A percentile compares a stretch with the other conserved stretches of the same genome.
Evolutionary conservation across 2,329 filamentous ascomycete genomes (phyloP).

Genomic region (Trichophyton equinum): DNA sequence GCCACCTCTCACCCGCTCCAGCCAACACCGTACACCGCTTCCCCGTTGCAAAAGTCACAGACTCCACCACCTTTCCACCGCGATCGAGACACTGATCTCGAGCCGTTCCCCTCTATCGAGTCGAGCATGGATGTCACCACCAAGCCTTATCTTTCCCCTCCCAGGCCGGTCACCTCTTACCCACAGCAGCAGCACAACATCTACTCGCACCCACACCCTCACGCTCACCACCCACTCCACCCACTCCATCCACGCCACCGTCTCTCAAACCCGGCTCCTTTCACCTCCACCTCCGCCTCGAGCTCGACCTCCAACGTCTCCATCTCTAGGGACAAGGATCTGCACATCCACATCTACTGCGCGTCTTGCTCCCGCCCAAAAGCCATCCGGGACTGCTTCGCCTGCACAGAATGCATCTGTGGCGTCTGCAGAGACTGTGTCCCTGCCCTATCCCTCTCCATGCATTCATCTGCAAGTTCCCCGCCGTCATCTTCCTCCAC

Average conservation of each 20-base stretch:
- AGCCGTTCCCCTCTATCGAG: conserved; percentile 86
- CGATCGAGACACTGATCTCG: conserved; percentile 44
- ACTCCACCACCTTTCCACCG: conserved; percentile 59
- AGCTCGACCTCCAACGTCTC: neutral
- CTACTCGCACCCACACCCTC: conserved; percentile 18
- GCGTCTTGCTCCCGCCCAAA: conserved; percentile 71
- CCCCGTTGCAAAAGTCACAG: conserved; percentile 77
- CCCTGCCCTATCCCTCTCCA: conserved; percentile 41
- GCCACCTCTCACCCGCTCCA: conserved; percentile 32
- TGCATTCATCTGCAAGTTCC: neutral
- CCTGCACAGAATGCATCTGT: conserved; percentile 92
- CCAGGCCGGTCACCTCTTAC: neutral
- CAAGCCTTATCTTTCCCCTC: neutral
- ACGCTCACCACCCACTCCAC: conserved; percentile 3
- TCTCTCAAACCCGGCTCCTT: conserved; percentile 43
- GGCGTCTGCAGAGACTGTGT: conserved; percentile 72
- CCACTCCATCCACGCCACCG: conserved; percentile 33
- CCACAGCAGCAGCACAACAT: neutral
- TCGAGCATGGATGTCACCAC: conserved; percentile 49
- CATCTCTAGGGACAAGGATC: conserved; percentile 6
- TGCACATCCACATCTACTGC: conserved; percentile 68
- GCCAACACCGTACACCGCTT: conserved; percentile 58
- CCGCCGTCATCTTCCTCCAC: conserved; percentile 9
- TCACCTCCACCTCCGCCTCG: conserved; percentile 20
- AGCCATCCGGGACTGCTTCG: conserved; percentile 69